phyloP scores from a whole-genome alignment of 1,284 basidiomycete species.

The Heterobasidion occidentale region DNA sequence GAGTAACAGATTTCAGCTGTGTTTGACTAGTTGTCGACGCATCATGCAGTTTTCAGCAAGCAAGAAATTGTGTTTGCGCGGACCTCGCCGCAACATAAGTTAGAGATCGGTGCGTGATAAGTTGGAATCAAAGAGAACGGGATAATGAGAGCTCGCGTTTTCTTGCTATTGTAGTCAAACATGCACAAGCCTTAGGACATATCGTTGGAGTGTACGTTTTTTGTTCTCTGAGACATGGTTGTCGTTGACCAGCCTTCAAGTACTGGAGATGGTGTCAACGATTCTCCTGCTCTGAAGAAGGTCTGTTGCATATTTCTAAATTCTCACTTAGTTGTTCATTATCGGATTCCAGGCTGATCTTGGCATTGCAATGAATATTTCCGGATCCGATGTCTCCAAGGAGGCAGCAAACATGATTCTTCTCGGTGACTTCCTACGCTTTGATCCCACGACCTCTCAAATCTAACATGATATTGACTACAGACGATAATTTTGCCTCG shows the following conservation, averaged over 20 bases:
- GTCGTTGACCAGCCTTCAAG: constrained; percentile 9
- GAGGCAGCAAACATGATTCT: constrained; percentile 72
- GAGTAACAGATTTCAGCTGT: constrained; percentile 12
- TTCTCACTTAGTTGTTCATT: too few relatives aligned
- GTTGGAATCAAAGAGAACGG: not conserved
- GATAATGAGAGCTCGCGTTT: not conserved
- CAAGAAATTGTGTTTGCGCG: constrained; percentile 66
- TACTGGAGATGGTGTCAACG: constrained; percentile 64
- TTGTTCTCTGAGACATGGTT: constrained; percentile 1
- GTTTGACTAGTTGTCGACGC: not conserved
- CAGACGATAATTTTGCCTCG: constrained; percentile 54
- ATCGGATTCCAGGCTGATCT: constrained; percentile 45
- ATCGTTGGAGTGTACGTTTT: constrained; percentile 59
- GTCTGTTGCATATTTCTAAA: not conserved
- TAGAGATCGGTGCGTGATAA: constrained; percentile 48
- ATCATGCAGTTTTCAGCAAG: constrained; percentile 46
- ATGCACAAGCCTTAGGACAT: constrained; percentile 60
- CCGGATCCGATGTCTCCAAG: constrained; percentile 66
- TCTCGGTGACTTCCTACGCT: constrained; percentile 30
- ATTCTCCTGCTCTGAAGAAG: constrained; percentile 55
- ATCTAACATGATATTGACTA: constrained; percentile 25
- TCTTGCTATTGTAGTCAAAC: constrained; percentile 39
- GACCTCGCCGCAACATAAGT: constrained; percentile 65
- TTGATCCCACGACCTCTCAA: not conserved
- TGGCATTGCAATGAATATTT: constrained; percentile 71